Conservation (phyloP, 257 asterid species). For the Haberlea rhodopensis region DNA sequence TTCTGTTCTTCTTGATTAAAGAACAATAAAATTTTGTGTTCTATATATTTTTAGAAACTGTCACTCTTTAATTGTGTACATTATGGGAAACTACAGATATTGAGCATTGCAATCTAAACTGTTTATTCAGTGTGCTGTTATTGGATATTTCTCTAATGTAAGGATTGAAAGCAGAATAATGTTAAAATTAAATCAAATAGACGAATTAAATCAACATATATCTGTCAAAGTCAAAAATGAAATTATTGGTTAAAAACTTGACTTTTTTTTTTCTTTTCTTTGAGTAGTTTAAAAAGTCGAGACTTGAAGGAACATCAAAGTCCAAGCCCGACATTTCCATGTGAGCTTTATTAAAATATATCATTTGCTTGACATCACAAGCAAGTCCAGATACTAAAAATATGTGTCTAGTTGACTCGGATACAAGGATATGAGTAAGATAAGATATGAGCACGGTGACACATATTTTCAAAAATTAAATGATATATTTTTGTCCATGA, state of each 20-base stretch:
- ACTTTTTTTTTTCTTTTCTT: too few relatives aligned
- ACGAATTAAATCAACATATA: background rate
- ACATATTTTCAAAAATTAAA: too few relatives aligned
- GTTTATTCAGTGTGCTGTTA: background rate
- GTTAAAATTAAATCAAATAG: background rate
- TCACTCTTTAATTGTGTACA: constrained; percentile 16
- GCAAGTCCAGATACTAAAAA: background rate
- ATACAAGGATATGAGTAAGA: too few relatives aligned
- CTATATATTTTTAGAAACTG: constrained; percentile 17
- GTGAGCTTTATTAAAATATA: background rate
- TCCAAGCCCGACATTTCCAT: background rate
- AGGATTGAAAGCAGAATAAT: too few relatives aligned
- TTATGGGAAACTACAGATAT: constrained; percentile 6
- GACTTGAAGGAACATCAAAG: background rate
- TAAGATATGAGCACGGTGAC: too few relatives aligned
- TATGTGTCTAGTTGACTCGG: too few relatives aligned
- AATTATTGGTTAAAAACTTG: too few relatives aligned
- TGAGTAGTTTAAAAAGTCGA: background rate
- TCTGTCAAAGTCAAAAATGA: background rate
- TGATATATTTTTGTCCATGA: too few relatives aligned
- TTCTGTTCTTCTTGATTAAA: background rate
- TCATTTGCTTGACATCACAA: background rate
- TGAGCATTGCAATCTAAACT: constrained; percentile 18
- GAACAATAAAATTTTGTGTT: background rate
- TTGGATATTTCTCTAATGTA: background rate